Evolutionary conservation across 2,329 filamentous ascomycete genomes (phyloP).

Genomic region (Botryotinia narcissicola): DNA sequence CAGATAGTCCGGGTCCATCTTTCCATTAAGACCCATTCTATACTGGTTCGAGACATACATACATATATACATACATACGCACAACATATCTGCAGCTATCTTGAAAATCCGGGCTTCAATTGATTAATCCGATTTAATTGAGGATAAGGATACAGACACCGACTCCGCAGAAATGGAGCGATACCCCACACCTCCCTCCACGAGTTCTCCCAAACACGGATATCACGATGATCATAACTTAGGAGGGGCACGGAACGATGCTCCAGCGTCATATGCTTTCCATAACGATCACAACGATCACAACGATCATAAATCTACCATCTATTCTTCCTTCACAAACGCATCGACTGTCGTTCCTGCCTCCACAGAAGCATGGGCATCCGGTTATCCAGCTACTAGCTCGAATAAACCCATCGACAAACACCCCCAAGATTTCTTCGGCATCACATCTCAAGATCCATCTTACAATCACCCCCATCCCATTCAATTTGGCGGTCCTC

Average conservation of each 20-base stretch:
- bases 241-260: neutral
- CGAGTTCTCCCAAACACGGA: conserved; percentile 1
- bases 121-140: neutral
- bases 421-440: neutral
- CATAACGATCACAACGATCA: neutral
- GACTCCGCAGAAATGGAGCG: conserved; percentile 4
- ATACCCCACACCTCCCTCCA: conserved; percentile 9
- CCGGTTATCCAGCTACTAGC: neutral
- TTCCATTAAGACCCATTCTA: neutral
- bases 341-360: neutral
- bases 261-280: neutral
- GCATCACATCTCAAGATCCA: conserved; percentile 7
- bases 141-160: neutral
- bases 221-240: neutral
- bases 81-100: neutral
- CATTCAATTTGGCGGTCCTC: neutral
- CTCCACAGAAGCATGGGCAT: conserved; percentile 1
- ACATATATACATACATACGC: neutral
- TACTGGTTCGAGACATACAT: neutral
- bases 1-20: neutral
- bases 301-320: neutral
- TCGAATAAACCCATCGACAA: neutral
- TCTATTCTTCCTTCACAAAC: neutral
- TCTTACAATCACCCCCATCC: neutral
- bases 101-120: neutral